Percentiles rank a stretch among this genome's conserved stretches.
These are phyloP conservation scores for Rhododendron simsii DNA, from an alignment of 148 eudicot species.

Conservation along the genomic window DNA sequence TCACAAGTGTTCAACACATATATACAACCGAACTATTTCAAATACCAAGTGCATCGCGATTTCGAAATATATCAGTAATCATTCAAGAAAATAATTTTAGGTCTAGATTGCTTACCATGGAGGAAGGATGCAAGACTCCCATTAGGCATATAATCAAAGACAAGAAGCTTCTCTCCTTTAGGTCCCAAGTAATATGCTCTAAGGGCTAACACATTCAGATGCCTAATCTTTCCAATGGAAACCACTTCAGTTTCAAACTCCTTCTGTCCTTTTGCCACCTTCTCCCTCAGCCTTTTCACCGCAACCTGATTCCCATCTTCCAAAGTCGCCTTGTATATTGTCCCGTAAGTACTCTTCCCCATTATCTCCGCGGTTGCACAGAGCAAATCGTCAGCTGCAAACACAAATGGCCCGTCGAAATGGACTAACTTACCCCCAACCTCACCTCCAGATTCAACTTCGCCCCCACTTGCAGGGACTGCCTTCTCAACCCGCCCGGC, in stretches of 20 bases:
- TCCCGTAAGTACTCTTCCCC: conserved; percentile 88
- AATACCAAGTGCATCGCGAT: background rate
- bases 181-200: conserved; percentile 90
- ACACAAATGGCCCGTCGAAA: conserved; percentile 80
- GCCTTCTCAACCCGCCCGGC: conserved; percentile 14
- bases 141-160: conserved; percentile 66
- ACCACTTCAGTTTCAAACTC: conserved; percentile 81
- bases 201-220: conserved; percentile 69
- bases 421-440: conserved; percentile 81
- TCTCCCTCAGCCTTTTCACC: conserved; percentile 88
- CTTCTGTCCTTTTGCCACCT: conserved; percentile 72
- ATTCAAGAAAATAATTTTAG: background rate
- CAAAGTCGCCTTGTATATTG: conserved; percentile 79
- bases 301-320: conserved; percentile 84
- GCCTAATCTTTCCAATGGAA: conserved; percentile 67
- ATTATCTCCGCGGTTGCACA: conserved; percentile 90
- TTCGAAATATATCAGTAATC: too few species aligned
- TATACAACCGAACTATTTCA: background rate
- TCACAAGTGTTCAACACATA: too few species aligned
- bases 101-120: background rate
- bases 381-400: conserved; percentile 81
- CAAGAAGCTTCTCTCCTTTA: conserved; percentile 91
- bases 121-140: conserved; percentile 55
- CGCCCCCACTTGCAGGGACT: conserved; percentile 31
- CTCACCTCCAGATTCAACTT: conserved; percentile 39